These are phyloP conservation scores for Endotrypanum monterogeii DNA, from an alignment of 208 protist species.

Conservation along the genomic window DNA sequence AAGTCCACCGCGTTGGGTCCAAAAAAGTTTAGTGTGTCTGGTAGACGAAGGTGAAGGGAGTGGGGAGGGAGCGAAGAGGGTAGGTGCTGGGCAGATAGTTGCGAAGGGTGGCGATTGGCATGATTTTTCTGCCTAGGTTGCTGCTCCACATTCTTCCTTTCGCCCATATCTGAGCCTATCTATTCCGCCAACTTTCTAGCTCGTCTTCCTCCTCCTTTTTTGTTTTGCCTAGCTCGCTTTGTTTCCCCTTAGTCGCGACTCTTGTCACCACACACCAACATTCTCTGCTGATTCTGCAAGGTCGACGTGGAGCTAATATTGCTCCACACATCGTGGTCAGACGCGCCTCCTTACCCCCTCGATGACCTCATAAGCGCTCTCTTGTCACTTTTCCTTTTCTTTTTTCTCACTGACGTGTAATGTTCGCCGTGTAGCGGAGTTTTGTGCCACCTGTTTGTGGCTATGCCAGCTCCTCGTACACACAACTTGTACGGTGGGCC, in stretches of 20 bases:
- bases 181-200: too few relatives aligned
- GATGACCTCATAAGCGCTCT: not conserved
- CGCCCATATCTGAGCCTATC: not conserved
- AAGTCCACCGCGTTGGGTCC: conserved; percentile 34
- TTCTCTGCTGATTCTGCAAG: not conserved
- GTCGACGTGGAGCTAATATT: not conserved
- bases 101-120: not conserved
- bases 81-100: not conserved
- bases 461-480: too few relatives aligned
- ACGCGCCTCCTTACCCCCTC: not conserved
- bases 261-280: not conserved
- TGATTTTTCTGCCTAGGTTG: not conserved
- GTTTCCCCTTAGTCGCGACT: not conserved
- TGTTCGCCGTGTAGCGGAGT: too few relatives aligned
- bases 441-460: too few relatives aligned
- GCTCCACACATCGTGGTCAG: not conserved
- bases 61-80: not conserved
- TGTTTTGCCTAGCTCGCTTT: not conserved
- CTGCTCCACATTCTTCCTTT: not conserved
- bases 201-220: not conserved
- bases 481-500: too few relatives aligned
- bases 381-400: not conserved
- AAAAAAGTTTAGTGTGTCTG: not conserved
- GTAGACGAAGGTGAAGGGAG: too few relatives aligned
- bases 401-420: not conserved